Percentiles rank a stretch among this genome's conserved stretches.
These are phyloP conservation scores for Claviceps paspali DNA, from an alignment of 2,329 filamentous ascomycete species.

Conservation along the genomic window DNA sequence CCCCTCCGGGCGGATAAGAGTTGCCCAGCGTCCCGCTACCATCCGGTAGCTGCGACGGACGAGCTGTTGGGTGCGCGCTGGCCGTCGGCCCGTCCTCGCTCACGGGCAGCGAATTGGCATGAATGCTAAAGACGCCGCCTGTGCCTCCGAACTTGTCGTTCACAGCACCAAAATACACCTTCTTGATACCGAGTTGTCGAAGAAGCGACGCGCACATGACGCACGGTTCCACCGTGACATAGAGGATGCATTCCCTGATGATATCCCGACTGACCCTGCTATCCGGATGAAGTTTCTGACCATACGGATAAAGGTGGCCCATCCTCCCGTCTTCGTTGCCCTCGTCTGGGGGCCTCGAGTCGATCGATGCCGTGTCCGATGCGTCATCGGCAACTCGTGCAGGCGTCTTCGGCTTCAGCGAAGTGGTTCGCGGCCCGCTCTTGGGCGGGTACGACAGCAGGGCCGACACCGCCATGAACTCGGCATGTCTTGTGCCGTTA, in stretches of 20 bases:
- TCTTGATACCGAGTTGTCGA: slow-evolving; percentile 72
- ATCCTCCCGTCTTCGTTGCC: slow-evolving; percentile 38
- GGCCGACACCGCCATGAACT: slow-evolving; percentile 70
- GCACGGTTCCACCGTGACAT: slow-evolving; percentile 96
- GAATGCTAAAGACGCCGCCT: slow-evolving; percentile 80
- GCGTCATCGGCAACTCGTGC: slow-evolving; percentile 6
- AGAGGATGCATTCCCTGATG: slow-evolving; percentile 60
- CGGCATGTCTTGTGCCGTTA: slow-evolving; percentile 85
- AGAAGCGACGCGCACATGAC: slow-evolving; percentile 96
- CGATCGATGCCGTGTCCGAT: slow-evolving; percentile 12
- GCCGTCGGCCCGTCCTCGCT: slow-evolving; percentile 21
- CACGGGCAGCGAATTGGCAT: slow-evolving; percentile 41
- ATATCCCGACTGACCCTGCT: slow-evolving; percentile 49
- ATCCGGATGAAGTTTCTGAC: slow-evolving; percentile 39
- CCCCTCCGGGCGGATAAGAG: slow-evolving; percentile 23
- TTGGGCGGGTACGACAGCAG: slow-evolving; percentile 29
- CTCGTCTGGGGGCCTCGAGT: slow-evolving; percentile 19
- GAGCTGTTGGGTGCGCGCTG: slow-evolving; percentile 23
- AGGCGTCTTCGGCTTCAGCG: slow-evolving; percentile 19
- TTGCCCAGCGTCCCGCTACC: slow-evolving; percentile 21
- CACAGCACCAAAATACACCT: slow-evolving; percentile 86
- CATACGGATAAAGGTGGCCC: slow-evolving; percentile 45
- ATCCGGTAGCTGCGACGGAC: slow-evolving; percentile 21
- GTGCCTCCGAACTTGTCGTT: slow-evolving; percentile 97
- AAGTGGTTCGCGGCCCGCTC: slow-evolving; percentile 16